Evolutionary conservation across 129 eudicot species (phyloP).

Genomic region (Centaurea solstitialis): DNA sequence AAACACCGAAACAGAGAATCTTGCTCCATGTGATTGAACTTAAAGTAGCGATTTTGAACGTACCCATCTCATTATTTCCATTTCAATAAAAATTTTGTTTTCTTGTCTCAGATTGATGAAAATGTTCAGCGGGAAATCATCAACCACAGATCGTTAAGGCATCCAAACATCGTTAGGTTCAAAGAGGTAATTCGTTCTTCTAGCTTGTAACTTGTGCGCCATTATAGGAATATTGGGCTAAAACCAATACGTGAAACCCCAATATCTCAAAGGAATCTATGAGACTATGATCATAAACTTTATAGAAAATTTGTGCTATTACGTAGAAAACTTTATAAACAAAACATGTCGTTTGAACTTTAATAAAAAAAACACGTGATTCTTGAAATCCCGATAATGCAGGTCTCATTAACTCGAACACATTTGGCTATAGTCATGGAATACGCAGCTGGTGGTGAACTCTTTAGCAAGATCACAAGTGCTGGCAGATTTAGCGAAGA

Average conservation of each 20-base stretch:
- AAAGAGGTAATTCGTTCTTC: conserved; percentile 48
- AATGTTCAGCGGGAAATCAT: conserved; percentile 69
- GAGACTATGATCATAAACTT: not conserved
- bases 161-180: conserved; percentile 68
- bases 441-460: conserved; percentile 82
- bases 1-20: not conserved
- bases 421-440: conserved; percentile 81
- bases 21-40: not conserved
- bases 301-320: not conserved
- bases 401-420: conserved; percentile 58
- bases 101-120: conserved; percentile 63
- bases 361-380: not conserved
- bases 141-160: conserved; percentile 68
- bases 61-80: not conserved
- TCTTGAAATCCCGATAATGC: conserved; percentile 18
- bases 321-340: not conserved
- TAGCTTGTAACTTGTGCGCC: conserved; percentile 3
- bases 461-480: conserved; percentile 63
- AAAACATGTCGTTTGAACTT: not conserved
- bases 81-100: not conserved
- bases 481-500: conserved; percentile 84
- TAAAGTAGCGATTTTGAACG: not conserved
- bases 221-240: not conserved
- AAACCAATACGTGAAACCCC: not conserved
- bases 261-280: too few species aligned